phyloP scores from a whole-genome alignment of 176 grass and related monocot genomes.

The Rhynchospora pubera region DNA sequence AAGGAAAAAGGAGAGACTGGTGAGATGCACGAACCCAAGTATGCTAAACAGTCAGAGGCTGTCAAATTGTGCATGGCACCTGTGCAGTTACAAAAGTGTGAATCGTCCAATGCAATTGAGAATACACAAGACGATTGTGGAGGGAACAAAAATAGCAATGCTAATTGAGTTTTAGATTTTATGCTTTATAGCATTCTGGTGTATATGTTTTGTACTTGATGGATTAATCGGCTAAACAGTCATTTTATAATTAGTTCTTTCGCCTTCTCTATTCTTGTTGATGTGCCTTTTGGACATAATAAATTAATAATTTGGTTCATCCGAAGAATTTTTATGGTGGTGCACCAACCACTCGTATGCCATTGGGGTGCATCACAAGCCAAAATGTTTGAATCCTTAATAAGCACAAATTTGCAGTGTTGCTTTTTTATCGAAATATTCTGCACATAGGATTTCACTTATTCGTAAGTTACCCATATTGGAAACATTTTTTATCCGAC shows the following conservation, averaged over 20 bases:
- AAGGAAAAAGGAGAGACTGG: slow-evolving; percentile 48
- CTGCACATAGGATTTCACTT: too few relatives aligned
- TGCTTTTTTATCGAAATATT: too few relatives aligned
- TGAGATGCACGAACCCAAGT: slow-evolving; percentile 42
- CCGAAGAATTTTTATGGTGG: too few relatives aligned
- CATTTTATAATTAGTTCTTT: neutral
- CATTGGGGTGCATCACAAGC: too few relatives aligned
- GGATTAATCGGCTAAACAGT: neutral
- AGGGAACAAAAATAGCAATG: slow-evolving; percentile 7
- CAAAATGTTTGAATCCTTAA: too few relatives aligned
- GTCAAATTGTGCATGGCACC: slow-evolving; percentile 24
- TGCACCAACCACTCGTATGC: too few relatives aligned
- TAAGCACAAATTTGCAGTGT: too few relatives aligned
- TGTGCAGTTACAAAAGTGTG: slow-evolving; percentile 36
- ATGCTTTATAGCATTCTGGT: neutral
- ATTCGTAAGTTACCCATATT: too few relatives aligned
- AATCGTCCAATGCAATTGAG: slow-evolving; percentile 37
- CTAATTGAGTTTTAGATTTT: neutral
- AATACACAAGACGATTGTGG: slow-evolving; percentile 24
- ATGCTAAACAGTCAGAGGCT: slow-evolving; percentile 14
- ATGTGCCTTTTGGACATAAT: neutral
- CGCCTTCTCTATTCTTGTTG: neutral
- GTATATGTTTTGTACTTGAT: neutral
- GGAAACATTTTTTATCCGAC: too few relatives aligned
- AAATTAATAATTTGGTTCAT: too few relatives aligned